phyloP scores from a whole-genome alignment of 2,329 filamentous ascomycete genomes.

The Teratosphaeria pseudoeucalypti region DNA sequence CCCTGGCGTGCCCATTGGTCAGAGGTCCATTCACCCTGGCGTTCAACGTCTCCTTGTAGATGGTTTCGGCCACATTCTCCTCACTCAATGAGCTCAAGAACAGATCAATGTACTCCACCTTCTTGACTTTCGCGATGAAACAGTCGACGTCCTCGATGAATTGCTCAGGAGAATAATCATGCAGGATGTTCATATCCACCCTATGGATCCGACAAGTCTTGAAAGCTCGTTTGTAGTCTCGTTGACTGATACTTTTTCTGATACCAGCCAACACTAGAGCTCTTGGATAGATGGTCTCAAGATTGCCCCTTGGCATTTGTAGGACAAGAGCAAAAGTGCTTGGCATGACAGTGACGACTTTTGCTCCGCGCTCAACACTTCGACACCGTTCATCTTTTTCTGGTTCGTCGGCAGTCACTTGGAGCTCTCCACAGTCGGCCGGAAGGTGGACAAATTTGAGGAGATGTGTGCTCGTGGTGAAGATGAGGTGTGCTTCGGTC shows the following conservation, averaged over 20 bases:
- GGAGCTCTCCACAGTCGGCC: conserved; percentile 48
- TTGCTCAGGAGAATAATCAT: conserved; percentile 80
- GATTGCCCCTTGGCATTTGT: conserved; percentile 91
- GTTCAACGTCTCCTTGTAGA: conserved; percentile 70
- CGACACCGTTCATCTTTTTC: conserved; percentile 87
- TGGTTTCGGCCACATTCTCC: conserved; percentile 85
- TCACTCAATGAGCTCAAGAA: conserved; percentile 55
- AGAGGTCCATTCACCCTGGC: conserved; percentile 4
- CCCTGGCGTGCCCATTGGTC: conserved; percentile 5
- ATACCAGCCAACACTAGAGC: conserved; percentile 90
- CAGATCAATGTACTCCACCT: conserved; percentile 73
- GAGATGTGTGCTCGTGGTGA: conserved; percentile 84
- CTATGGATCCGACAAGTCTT: conserved; percentile 80
- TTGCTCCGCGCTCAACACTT: conserved; percentile 80
- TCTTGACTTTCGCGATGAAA: conserved; percentile 77
- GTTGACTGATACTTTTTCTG: conserved; percentile 64
- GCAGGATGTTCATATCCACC: conserved; percentile 95
- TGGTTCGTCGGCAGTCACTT: conserved; percentile 77
- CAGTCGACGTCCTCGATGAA: conserved; percentile 66
- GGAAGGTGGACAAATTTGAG: conserved; percentile 87
- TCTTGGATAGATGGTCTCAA: conserved; percentile 88
- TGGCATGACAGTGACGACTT: conserved; percentile 79
- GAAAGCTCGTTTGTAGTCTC: conserved; percentile 77
- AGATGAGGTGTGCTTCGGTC: conserved; percentile 73
- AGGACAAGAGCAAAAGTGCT: conserved; percentile 75